Evolutionary conservation across 176 grass and related monocot species (phyloP).

Genomic region (Tillandsia leiboldiana): DNA sequence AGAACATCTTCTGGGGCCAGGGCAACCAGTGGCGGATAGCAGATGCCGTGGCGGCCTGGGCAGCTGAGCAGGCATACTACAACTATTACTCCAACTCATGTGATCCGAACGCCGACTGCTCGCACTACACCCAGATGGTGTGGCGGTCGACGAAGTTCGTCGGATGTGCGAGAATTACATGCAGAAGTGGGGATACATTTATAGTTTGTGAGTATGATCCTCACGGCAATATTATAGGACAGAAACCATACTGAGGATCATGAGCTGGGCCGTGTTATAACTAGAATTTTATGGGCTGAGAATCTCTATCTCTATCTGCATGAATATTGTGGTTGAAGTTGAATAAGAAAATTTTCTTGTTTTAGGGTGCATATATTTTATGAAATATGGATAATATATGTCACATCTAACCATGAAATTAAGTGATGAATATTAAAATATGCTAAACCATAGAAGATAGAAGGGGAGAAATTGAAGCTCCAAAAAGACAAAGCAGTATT

Average conservation of each 20-base stretch:
- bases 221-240: background rate
- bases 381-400: no score
- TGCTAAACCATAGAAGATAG: no score
- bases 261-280: background rate
- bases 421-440: no score
- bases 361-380: no score
- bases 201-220: constrained; percentile 11
- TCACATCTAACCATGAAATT: no score
- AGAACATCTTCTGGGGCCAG: constrained; percentile 21
- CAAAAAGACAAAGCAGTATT: no score
- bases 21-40: background rate
- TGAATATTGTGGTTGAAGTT: no score
- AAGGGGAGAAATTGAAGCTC: no score
- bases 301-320: no score
- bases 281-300: no score
- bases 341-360: no score
- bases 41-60: constrained; percentile 8
- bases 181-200: constrained; percentile 13
- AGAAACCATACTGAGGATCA: background rate
- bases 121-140: constrained; percentile 25
- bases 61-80: background rate
- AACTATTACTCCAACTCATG: constrained; percentile 6
- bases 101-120: background rate
- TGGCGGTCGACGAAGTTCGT: constrained; percentile 4
- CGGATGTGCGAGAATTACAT: background rate